Base-by-base conservation (phyloP, 2,329 filamentous ascomycete genomes). In the Rhynchosporium secalis region DNA sequence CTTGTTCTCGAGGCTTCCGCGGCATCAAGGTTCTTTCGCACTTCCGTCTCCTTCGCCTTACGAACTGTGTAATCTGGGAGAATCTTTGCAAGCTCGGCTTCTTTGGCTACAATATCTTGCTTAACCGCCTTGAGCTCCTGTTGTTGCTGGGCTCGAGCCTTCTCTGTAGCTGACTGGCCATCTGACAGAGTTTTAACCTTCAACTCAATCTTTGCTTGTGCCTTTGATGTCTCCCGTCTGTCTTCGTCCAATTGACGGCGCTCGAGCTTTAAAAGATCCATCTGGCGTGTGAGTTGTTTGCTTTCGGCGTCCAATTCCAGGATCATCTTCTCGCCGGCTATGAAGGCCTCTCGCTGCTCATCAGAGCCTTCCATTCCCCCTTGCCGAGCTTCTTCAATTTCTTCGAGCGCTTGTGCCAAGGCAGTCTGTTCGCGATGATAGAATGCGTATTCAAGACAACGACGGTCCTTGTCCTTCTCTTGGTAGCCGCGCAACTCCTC, bases 401-500 rank as follows among this genome's bases (percentile, higher is more conserved):
- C 87, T 60, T 95, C 91, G 20, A 99, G 83, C 3, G 89, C 86
- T 49, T 86, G 85, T 63, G 89, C 82, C 41, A 96, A 86, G 28
- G 90, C 88, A 20, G 88, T 84, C 73, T 98, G 92, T 72, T 97
- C 92, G 65, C 91, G 88, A 69, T 95, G 88, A 76, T 96, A 92
- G 71, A 96, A 93, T 0, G 93, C 95, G 74, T 98, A 98, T 75
- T 98, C 92, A 51, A 99, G 81, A 74, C 93, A 97, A 67, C 93
- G 84, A 63, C 92, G 86, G 76, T 99, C 93, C 62, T 90, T 87
- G 71, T 99, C 95, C 75, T 96, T 96, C 64, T 96, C 92, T 75
- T 98, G 95, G 74, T 93, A 99, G 7, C 88, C 92, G 51, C 92
- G 87, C 45, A 99, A 81, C 76, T 99, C 96, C 72, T 97, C 92